Base-by-base conservation (phyloP, 2,329 filamentous ascomycete genomes). In the Botrytis pseudocinerea region DNA sequence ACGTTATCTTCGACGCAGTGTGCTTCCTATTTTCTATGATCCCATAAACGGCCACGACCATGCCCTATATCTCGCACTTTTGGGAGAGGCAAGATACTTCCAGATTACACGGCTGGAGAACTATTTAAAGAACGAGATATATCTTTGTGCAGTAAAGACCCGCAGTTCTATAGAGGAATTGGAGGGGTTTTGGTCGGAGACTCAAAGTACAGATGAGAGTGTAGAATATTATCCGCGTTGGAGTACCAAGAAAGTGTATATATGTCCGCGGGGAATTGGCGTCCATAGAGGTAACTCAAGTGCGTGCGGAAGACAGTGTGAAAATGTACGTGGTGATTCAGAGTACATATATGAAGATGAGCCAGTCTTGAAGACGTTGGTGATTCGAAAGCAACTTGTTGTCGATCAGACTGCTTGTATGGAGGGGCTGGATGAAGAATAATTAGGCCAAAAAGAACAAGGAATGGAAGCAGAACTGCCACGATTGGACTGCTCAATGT, bases 231-330 rank as follows among this genome's bases (percentile, higher is more conserved):
- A 59, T 57, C 42, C 54, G 25, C 68, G 5, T 75, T 77, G 76
- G 71, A 16, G 38, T 32, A 82, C 79, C 2, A 82, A 82, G 73
- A 83, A 82, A 76, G 82, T 85, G 2, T 85, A 84, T 74, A 79
- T 85, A 14, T 81, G 80, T 63, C 80, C 81, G 12, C 76, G 77
- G 14, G 59, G 62, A 35, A 77, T 81, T 40, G 0, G 0, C 4
- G 73, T 63, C 7, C 80, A 81, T 62, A 74, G 62, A 38, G 70
- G 70, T 10, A 59, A 65, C n/a, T 4, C 38, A 9, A 28, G 5
- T 32, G 70, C 70, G 22, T 71, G 70, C 46, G 61, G 70, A 35
- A 59, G 48, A n/a, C 44, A 57, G 61, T 71, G 70, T 35, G 6
- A 28, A 32, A 65, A 22, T 8, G 70, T 35, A 25, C 42, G 42